phyloP scores from a whole-genome alignment of 2,329 filamentous ascomycete genomes.

The Scedosporium aurantiacum region DNA sequence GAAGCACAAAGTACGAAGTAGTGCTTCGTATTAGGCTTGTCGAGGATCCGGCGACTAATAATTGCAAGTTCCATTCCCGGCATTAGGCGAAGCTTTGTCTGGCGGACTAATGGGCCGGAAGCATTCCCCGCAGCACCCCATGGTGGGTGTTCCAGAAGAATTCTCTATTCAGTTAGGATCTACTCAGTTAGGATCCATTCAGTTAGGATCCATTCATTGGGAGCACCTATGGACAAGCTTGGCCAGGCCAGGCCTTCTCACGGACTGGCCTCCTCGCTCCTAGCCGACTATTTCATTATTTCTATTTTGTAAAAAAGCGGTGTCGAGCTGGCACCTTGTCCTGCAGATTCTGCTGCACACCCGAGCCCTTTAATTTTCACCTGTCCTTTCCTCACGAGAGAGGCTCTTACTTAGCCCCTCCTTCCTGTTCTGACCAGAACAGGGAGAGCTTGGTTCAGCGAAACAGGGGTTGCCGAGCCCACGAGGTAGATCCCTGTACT shows the following conservation, averaged over 20 bases:
- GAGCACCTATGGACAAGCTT: neutral
- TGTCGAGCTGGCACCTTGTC: no score
- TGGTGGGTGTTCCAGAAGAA: neutral
- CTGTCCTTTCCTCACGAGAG: no score
- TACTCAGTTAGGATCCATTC: neutral
- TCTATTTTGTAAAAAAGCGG: no score
- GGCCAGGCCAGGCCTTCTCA: no score
- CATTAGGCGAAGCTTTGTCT: neutral
- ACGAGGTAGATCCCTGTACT: neutral
- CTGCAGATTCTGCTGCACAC: no score
- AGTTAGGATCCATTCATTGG: neutral
- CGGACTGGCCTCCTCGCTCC: no score
- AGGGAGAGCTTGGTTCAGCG: neutral
- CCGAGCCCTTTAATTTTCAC: no score
- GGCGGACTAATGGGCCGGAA: neutral
- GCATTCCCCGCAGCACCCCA: neutral
- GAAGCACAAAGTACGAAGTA: no score
- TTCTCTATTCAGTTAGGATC: neutral
- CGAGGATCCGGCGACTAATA: neutral
- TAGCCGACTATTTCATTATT: no score
- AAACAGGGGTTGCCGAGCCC: neutral
- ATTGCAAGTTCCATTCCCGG: neutral
- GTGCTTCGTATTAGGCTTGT: neutral
- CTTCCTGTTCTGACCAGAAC: no score
- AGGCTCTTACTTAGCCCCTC: no score